Conservation (phyloP, 2,329 filamentous ascomycete species). For the Paraphaeosphaeria minitans region DNA sequence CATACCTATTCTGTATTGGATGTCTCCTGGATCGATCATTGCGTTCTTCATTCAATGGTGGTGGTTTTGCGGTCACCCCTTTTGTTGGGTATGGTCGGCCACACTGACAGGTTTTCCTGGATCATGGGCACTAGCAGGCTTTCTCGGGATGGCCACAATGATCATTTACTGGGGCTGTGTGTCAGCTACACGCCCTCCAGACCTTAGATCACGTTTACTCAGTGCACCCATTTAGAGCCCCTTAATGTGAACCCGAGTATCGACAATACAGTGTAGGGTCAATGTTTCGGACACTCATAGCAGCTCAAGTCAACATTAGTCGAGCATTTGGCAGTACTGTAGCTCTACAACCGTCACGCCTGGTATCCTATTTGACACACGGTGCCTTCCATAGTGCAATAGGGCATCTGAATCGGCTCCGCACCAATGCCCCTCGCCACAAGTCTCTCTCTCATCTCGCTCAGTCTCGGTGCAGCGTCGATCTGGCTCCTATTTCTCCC, state of each 20-base stretch:
- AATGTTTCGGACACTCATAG: too few species aligned
- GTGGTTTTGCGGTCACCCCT: neutral
- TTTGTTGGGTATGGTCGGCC: neutral
- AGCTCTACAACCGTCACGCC: neutral
- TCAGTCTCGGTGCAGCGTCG: constrained; percentile 70
- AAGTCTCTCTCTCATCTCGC: constrained; percentile 77
- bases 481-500: constrained; percentile 74
- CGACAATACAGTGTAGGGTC: too few species aligned
- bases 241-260: too few species aligned
- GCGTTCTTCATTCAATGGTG: neutral
- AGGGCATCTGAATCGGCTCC: constrained; percentile 72
- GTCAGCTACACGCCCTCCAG: neutral
- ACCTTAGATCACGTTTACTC: neutral
- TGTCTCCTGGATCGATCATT: neutral
- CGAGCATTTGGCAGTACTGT: neutral
- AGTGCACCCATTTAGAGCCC: neutral
- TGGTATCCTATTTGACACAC: neutral
- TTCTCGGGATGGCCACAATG: neutral
- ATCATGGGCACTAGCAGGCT: neutral
- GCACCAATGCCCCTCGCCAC: constrained; percentile 69
- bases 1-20: neutral
- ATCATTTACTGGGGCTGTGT: neutral
- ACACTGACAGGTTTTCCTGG: neutral
- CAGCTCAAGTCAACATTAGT: too few species aligned
- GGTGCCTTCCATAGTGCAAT: constrained; percentile 67